Conservation (phyloP, 371 early-diverging fungal species). For the Mortierella sp. region DNA sequence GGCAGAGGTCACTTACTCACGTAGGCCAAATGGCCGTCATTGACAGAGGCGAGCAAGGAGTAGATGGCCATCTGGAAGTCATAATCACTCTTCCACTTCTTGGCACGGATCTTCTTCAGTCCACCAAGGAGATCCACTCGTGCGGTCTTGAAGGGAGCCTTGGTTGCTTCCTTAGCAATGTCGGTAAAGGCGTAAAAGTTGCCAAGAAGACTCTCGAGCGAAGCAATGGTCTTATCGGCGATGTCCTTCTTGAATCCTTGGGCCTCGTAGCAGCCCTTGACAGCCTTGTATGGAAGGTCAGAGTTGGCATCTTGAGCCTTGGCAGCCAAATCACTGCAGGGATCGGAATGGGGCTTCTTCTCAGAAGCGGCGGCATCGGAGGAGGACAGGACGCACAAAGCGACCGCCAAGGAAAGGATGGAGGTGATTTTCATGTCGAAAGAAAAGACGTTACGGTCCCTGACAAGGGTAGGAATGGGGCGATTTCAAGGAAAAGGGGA, state of each 20-base stretch:
- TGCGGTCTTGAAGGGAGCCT: slow-evolving; percentile 15
- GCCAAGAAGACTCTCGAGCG: slow-evolving; percentile 22
- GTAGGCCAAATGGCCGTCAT: slow-evolving; percentile 43
- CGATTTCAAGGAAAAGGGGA: not conserved
- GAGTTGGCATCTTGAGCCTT: not conserved
- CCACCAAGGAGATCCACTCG: slow-evolving; percentile 24
- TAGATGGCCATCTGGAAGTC: slow-evolving; percentile 36
- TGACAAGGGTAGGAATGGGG: slow-evolving; percentile 41
- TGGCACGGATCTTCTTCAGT: slow-evolving; percentile 25
- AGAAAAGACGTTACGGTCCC: slow-evolving; percentile 6
- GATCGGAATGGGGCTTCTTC: not conserved
- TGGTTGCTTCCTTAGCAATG: slow-evolving; percentile 12
- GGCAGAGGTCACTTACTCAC: slow-evolving; percentile 9
- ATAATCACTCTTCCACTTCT: slow-evolving; percentile 39
- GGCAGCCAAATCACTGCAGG: slow-evolving; percentile 1
- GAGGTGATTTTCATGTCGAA: slow-evolving; percentile 11
- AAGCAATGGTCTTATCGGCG: slow-evolving; percentile 15
- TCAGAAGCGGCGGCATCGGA: slow-evolving; percentile 8
- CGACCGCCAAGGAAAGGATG: slow-evolving; percentile 10
- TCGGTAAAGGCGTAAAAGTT: slow-evolving; percentile 42
- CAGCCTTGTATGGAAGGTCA: not conserved
- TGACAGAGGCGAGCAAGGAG: slow-evolving; percentile 19
- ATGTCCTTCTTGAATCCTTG: slow-evolving; percentile 14
- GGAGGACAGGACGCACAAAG: slow-evolving; percentile 3
- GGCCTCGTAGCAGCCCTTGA: slow-evolving; percentile 9